phyloP scores from a whole-genome alignment of 139 green algal species.

The Edaphochlamys debaryana region DNA sequence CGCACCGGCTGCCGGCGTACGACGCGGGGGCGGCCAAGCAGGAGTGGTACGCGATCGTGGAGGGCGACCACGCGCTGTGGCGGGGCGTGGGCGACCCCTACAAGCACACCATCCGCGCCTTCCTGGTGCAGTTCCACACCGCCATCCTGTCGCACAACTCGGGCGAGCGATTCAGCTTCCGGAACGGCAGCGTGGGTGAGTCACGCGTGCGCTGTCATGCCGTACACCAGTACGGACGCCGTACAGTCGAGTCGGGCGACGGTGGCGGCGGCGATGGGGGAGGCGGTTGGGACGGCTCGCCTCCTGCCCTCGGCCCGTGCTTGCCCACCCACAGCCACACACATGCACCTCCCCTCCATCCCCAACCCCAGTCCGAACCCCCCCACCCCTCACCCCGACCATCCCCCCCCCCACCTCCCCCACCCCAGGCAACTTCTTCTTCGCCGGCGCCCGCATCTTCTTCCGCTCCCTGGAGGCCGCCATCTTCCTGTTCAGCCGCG shows the following conservation, averaged over 20 bases:
- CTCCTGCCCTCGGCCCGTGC: no score
- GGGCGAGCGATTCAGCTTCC: constrained; percentile 89
- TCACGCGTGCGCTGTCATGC: no score
- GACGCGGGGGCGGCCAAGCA: constrained; percentile 67
- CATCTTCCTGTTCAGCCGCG: constrained; percentile 95
- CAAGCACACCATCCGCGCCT: constrained; percentile 97
- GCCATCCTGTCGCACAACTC: constrained; percentile 84
- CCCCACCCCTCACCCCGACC: no score
- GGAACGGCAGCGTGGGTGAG: constrained; percentile 89
- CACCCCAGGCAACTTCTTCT: constrained; percentile 97
- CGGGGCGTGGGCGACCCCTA: constrained; percentile 92
- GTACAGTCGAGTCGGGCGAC: no score
- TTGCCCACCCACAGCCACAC: no score
- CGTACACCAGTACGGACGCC: background rate
- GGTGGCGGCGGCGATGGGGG: no score
- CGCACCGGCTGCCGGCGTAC: constrained; percentile 81
- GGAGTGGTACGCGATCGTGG: constrained; percentile 91
- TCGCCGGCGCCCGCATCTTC: constrained; percentile 96
- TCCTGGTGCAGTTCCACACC: constrained; percentile 97
- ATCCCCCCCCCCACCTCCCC: no score
- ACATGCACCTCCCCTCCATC: no score
- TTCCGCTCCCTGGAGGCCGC: constrained; percentile 97
- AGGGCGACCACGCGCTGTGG: constrained; percentile 95
- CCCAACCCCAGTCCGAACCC: no score
- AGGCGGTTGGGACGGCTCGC: no score